A percentile compares a stretch with the other conserved stretches of the same genome.
Conservation (phyloP, 1,284 basidiomycete species). For the Dichomitus squalens region DNA sequence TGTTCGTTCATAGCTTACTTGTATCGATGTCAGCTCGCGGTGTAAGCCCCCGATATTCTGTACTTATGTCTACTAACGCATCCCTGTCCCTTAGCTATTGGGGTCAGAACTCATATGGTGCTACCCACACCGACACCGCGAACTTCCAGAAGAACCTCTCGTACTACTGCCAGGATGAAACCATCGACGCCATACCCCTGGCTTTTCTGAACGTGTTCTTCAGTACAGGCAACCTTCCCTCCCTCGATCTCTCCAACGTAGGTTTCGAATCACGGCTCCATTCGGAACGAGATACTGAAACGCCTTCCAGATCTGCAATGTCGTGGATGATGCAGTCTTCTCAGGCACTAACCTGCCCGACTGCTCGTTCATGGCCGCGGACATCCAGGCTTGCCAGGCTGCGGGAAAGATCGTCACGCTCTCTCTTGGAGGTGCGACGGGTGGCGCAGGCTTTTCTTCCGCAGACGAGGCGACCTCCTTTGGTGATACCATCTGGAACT, state of each 20-base stretch:
- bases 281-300: no score
- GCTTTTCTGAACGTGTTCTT: constrained; percentile 64
- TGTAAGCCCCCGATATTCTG: neutral
- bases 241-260: constrained; percentile 63
- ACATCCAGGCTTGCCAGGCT: constrained; percentile 62
- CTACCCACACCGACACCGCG: constrained; percentile 45
- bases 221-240: constrained; percentile 54
- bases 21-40: constrained; percentile 3
- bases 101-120: constrained; percentile 63
- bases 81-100: no score
- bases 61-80: no score
- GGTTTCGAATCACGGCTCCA: no score
- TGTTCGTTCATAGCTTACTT: no score
- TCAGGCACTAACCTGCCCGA: constrained; percentile 59
- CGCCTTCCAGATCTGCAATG: constrained; percentile 51
- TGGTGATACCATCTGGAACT: constrained; percentile 63
- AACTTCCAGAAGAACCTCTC: constrained; percentile 53
- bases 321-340: constrained; percentile 43
- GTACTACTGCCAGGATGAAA: constrained; percentile 55
- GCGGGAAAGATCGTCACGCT: constrained; percentile 68
- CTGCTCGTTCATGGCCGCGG: constrained; percentile 54
- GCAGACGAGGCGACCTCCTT: constrained; percentile 54
- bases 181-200: constrained; percentile 58
- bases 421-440: constrained; percentile 64
- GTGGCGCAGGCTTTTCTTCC: constrained; percentile 51